These are phyloP conservation scores for Fonsecaea nubica DNA, from an alignment of 2,329 filamentous ascomycete species.

Conservation along the genomic window DNA sequence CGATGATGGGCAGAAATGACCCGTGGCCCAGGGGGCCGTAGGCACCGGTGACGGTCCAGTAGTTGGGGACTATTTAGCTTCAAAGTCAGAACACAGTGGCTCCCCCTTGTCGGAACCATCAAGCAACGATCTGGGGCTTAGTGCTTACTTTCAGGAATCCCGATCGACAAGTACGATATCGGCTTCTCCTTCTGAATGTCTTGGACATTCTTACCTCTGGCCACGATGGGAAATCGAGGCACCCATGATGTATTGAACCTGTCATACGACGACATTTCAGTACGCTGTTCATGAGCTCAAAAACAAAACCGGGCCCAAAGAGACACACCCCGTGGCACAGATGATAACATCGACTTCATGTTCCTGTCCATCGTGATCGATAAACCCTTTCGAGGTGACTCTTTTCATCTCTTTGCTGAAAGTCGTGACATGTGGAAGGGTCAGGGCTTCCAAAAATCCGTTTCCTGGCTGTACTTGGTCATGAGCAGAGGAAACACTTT, in stretches of 20 bases:
- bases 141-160: slow-evolving; percentile 26
- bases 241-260: slow-evolving; percentile 34
- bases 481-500: neutral
- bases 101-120: too few species aligned
- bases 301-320: too few species aligned
- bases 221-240: slow-evolving; percentile 31
- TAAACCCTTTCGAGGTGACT: slow-evolving; percentile 46
- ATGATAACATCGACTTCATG: slow-evolving; percentile 38
- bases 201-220: slow-evolving; percentile 22
- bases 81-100: too few species aligned
- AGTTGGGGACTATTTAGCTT: slow-evolving; percentile 39
- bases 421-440: slow-evolving; percentile 54
- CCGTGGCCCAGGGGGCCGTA: slow-evolving; percentile 41
- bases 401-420: slow-evolving; percentile 50
- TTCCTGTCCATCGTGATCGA: slow-evolving; percentile 36
- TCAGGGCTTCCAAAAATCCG: slow-evolving; percentile 41
- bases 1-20: slow-evolving; percentile 40
- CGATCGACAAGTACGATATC: slow-evolving; percentile 34
- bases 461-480: slow-evolving; percentile 30
- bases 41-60: slow-evolving; percentile 39
- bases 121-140: too few species aligned
- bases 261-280: neutral
- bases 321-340: slow-evolving; percentile 31
- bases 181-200: slow-evolving; percentile 25
- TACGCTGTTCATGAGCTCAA: too few species aligned